phyloP scores from a whole-genome alignment of 2,329 filamentous ascomycete genomes.

The Trichoderma sp. region DNA sequence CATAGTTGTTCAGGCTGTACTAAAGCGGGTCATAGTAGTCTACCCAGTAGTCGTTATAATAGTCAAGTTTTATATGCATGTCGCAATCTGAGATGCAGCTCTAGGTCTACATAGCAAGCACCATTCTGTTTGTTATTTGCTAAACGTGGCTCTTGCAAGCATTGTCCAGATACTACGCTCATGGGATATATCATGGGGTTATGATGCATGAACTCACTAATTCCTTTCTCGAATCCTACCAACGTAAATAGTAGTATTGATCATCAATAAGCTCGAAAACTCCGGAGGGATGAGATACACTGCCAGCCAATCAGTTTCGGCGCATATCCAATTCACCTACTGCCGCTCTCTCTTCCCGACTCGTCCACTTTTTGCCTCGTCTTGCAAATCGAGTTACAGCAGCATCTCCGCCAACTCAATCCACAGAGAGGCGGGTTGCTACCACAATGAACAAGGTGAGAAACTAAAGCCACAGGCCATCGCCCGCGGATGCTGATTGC shows the following conservation, averaged over 20 bases:
- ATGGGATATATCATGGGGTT: background rate
- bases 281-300: background rate
- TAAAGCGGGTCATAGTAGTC: background rate
- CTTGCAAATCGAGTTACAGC: background rate
- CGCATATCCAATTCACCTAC: background rate
- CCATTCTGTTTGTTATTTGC: background rate
- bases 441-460: background rate
- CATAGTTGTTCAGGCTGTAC: background rate
- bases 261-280: background rate
- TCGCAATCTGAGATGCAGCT: background rate
- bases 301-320: conserved; percentile 12
- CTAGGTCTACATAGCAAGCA: background rate
- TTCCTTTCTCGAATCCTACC: background rate
- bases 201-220: background rate
- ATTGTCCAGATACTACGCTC: background rate
- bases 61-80: background rate
- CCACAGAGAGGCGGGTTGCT: background rate
- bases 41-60: background rate
- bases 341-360: conserved; percentile 19
- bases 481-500: background rate
- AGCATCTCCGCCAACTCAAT: background rate
- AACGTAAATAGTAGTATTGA: background rate
- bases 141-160: too few relatives aligned
- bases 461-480: background rate
- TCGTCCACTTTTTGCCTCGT: background rate